Evolutionary conservation across 176 grass and related monocot species (phyloP), one percentile per base, ranked within the genome.

Genomic region (Avena atlantica): DNA sequence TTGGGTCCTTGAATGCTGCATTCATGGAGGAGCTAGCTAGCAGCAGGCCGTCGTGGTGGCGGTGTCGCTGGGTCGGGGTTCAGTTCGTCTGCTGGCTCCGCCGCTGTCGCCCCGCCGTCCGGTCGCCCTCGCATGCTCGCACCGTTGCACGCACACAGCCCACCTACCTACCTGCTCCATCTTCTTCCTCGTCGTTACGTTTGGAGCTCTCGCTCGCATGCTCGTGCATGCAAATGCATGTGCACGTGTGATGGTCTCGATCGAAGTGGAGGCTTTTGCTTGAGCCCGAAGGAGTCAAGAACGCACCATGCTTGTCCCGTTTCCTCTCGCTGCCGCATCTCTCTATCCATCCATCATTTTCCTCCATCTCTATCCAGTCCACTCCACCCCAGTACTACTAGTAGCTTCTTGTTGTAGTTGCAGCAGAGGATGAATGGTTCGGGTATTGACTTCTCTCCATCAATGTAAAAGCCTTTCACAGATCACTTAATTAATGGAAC

Each of bases 361-460:
- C 8, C 24, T 37, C 17, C 52, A 14, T 67, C 45, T 12, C 36
- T 50, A 15, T 64, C 34, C 57, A 23, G 5, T 6, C 37, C 5
- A 40, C 37, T 40, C 5, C 31, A 34, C 31, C 31, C 31, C 31
- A 34, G 31, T 34, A 34, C 31, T 34, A 34, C 31, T 34, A 40
- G 29, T 75, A 49, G 67, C 60, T 79, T 31, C 0, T 55, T 24
- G 12, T 56, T 15, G 62, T 84, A 51, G 65, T 64, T 61, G 64
- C 83, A 86, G 86, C 74, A 83, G 81, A 79, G 83, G 87, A 90
- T 92, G 92, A 94, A 91, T 97, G 92, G 92, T 94, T 91, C 92
- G 92, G 92, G 95, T 89, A 97, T 97, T 97, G 95, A 94, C 95
- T 97, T 94, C 90, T 93, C 76, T 89, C 86, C 93, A 93, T 91